Evolutionary conservation across 2,329 filamentous ascomycete species (phyloP).

Genomic region (Diaporthe eres): DNA sequence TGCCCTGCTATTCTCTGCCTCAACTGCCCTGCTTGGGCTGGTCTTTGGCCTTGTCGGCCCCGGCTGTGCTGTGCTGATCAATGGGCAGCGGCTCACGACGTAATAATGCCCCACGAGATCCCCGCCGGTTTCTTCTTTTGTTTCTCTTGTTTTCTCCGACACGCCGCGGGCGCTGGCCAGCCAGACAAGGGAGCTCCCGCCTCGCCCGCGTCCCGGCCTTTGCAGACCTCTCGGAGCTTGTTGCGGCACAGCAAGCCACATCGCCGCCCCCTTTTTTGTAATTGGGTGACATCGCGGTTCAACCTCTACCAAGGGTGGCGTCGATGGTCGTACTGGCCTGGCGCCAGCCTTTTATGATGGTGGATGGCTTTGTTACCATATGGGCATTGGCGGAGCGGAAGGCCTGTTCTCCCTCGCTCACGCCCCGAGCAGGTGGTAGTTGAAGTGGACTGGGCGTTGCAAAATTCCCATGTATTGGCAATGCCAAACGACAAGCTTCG

Average conservation of each 20-base stretch:
- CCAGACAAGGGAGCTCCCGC: conserved; percentile 33
- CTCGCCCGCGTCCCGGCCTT: conserved; percentile 5
- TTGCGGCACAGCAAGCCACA: conserved; percentile 35
- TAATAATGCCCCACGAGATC: conserved; percentile 32
- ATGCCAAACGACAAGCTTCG: conserved; percentile 28
- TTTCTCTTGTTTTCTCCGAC: conserved; percentile 30
- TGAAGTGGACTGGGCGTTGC: conserved; percentile 10
- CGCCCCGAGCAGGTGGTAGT: conserved; percentile 21
- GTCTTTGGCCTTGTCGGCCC: background rate
- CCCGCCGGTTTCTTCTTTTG: conserved; percentile 8
- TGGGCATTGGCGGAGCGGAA: conserved; percentile 19
- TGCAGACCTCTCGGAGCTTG: background rate
- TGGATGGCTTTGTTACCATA: conserved; percentile 1
- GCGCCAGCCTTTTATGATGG: background rate
- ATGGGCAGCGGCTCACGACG: conserved; percentile 18
- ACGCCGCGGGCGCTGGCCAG: conserved; percentile 19
- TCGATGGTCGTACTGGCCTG: background rate
- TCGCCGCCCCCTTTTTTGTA: conserved; percentile 28
- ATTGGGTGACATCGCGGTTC: conserved; percentile 34
- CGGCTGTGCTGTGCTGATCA: conserved; percentile 14
- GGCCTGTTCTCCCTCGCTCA: conserved; percentile 4
- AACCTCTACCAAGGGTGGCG: conserved; percentile 28
- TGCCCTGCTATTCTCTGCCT: background rate
- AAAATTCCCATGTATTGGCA: conserved; percentile 11
- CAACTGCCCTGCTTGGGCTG: background rate